A percentile compares a stretch with the other conserved stretches of the same genome.
These are phyloP conservation scores for Pholiota conissans DNA, from an alignment of 768 basidiomycete species.

Conservation along the genomic window DNA sequence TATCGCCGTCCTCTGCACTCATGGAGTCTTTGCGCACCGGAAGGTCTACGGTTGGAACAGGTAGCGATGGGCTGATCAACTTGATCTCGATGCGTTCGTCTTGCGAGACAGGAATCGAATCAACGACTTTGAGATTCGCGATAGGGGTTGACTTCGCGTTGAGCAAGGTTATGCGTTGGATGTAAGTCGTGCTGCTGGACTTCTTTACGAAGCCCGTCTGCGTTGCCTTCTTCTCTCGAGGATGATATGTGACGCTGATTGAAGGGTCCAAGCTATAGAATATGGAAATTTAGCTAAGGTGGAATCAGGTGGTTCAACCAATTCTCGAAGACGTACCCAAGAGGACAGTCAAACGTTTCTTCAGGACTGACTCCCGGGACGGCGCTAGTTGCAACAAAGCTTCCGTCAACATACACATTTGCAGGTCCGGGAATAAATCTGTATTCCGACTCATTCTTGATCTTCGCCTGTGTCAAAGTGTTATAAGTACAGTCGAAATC, in stretches of 20 bases:
- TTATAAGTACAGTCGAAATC: not conserved
- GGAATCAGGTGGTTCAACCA: conserved; percentile 22
- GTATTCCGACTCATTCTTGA: conserved; percentile 52
- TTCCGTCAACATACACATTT: conserved; percentile 51
- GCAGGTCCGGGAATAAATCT: conserved; percentile 44
- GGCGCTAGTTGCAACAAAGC: conserved; percentile 42
- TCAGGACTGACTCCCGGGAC: conserved; percentile 37
- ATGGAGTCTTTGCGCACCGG: not conserved
- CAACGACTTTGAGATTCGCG: conserved; percentile 32
- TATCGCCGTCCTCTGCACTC: not conserved
- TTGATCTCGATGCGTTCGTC: conserved; percentile 30
- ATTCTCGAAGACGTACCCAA: conserved; percentile 32
- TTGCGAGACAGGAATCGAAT: conserved; percentile 40
- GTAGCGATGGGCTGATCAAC: not conserved
- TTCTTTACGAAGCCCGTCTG: conserved; percentile 36
- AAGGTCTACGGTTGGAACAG: not conserved
- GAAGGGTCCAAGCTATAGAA: conserved; percentile 36
- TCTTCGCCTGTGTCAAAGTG: conserved; percentile 30
- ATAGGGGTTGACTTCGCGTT: conserved; percentile 32
- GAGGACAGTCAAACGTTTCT: conserved; percentile 38
- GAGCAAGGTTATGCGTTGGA: conserved; percentile 36
- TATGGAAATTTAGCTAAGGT: conserved; percentile 30
- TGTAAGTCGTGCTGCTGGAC: conserved; percentile 24
- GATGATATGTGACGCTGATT: conserved; percentile 38
- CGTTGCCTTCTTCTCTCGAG: conserved; percentile 30